These are phyloP conservation scores for Zea mays DNA, from an alignment of 176 grass and related monocot species.

Conservation along the genomic window DNA sequence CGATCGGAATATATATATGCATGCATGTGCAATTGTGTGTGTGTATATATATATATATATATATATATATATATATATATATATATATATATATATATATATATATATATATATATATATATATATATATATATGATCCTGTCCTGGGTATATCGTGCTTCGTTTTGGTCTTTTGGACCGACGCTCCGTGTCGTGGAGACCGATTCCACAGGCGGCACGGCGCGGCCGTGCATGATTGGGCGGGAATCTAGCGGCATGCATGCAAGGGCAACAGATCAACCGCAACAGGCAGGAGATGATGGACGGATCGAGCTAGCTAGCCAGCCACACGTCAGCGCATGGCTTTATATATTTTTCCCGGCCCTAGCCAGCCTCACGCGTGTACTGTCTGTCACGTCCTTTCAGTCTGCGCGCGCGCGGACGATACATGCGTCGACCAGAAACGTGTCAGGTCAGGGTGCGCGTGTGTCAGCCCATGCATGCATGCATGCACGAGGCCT, in stretches of 20 bases:
- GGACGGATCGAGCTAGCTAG: neutral
- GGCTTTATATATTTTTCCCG: neutral
- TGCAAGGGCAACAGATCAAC: neutral
- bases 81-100: no score
- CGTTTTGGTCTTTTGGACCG: neutral
- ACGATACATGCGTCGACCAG: neutral
- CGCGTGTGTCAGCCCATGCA: neutral
- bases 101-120: no score
- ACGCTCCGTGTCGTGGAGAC: neutral
- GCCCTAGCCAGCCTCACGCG: neutral
- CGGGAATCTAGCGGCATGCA: slow-evolving; percentile 37
- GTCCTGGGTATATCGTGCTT: neutral
- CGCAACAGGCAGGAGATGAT: neutral
- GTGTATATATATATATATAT: no score
- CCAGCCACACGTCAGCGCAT: neutral
- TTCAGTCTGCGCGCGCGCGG: neutral
- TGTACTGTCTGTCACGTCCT: slow-evolving; percentile 38
- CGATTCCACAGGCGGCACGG: neutral
- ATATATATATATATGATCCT: no score
- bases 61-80: no score
- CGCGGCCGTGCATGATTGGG: slow-evolving; percentile 20
- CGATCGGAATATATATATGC: no score
- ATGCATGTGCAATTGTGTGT: no score
- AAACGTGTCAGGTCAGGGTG: neutral
- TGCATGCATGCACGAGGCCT: no score